Percentiles rank a stretch among this genome's conserved stretches.
phyloP scores from a whole-genome alignment of 768 basidiomycete species.

The Mycena capillaripes region DNA sequence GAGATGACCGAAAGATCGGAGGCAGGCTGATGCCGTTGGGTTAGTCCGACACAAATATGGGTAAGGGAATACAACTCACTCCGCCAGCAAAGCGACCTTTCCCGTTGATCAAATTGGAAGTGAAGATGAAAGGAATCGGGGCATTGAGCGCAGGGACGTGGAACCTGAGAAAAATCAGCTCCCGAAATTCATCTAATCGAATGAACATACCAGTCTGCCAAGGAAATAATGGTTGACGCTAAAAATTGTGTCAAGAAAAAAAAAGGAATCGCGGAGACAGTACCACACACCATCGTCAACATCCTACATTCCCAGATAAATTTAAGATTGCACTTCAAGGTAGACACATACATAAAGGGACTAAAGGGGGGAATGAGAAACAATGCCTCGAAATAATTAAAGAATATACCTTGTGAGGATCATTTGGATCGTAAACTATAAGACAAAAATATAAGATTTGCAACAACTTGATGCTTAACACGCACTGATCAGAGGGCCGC shows the following conservation, averaged over 20 bases:
- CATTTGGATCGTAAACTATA: conserved; percentile 13
- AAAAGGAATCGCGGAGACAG: too few species aligned
- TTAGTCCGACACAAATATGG: conserved; percentile 38
- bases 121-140: conserved; percentile 40
- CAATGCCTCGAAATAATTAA: not conserved
- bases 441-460: not conserved
- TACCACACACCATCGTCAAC: not conserved
- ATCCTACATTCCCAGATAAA: not conserved
- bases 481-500: conserved; percentile 19
- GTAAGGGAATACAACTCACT: conserved; percentile 39
- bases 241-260: too few species aligned
- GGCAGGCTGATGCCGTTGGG: conserved; percentile 26
- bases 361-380: conserved; percentile 1
- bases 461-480: not conserved
- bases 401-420: conserved; percentile 17
- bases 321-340: not conserved
- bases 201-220: conserved; percentile 21
- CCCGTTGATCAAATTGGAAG: conserved; percentile 51
- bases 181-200: not conserved
- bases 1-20: conserved; percentile 49
- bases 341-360: conserved; percentile 4
- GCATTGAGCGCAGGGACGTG: conserved; percentile 4
- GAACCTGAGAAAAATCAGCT: conserved; percentile 4
- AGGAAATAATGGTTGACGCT: conserved; percentile 13
- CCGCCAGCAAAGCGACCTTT: conserved; percentile 49